Base-by-base conservation (phyloP, 768 basidiomycete genomes). In the Phallus indusiatus region DNA sequence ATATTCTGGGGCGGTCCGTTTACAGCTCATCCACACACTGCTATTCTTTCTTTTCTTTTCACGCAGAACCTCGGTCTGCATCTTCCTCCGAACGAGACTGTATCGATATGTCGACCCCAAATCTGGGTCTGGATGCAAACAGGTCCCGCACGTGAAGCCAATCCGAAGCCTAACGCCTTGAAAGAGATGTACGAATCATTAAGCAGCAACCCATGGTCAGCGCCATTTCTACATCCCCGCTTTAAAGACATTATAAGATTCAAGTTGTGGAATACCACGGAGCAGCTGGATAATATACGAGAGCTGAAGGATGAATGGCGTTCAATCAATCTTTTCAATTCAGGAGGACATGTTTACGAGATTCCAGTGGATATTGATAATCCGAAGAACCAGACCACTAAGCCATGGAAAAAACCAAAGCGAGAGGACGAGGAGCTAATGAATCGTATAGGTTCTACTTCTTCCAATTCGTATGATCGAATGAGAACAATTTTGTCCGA, bases 1-100 rank as follows among this genome's bases (percentile, higher is more conserved):
- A 96, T 97, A 85, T 99, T 96, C 77, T 98, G 96, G 95, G 90
- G 94, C 2, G 95, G 96, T 0, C 86, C 92, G 1, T 97, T 99
- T 76, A 96, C 94, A 8, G 94, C 98, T 76, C 97, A 97, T 70
- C 96, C 96, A 1, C 97, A 98, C 76, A 82, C 92, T 60, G 91
- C 94, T 1, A 78, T 97, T 51, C 76, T 95, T 20, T 96, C 94
- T n/a, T 99, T 93, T 78, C 80, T 98, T 37, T 98, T 86, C 75
- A 96, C 95, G 1, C 96, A 99, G 70, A 96, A 96, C 67, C 81
- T 88, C 16, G 91, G 88, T 14, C 76, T 99, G 21, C 86, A 95
- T 66, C 69, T 83, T 21, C 76, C 81, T 55, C 67, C 73, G 28
- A 75, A 78, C 61, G 71, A 76, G 3, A 68, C 70, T 17, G 53